Evolutionary conservation across 345 rosid genomes (phyloP).

Genomic region (Eucalyptus tenuipes): DNA sequence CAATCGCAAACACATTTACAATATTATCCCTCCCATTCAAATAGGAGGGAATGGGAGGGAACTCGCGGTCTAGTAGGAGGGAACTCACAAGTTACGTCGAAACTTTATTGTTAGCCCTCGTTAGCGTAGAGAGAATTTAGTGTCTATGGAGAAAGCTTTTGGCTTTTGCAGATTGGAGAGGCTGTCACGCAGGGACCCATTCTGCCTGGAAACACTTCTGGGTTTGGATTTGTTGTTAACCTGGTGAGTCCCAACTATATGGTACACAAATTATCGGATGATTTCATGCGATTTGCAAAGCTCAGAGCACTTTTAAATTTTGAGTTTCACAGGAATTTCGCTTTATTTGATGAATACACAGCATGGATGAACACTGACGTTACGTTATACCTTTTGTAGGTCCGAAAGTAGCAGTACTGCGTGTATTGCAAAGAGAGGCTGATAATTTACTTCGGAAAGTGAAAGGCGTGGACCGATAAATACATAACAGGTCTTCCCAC

Average conservation of each 20-base stretch:
- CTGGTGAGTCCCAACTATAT: background rate
- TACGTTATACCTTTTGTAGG: background rate
- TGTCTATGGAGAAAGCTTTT: background rate
- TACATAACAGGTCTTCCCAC: background rate
- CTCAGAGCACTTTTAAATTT: background rate
- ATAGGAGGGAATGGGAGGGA: rapidly evolving
- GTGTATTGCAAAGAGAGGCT: background rate
- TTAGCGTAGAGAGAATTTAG: background rate
- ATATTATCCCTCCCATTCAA: too few relatives aligned
- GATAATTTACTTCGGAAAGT: background rate
- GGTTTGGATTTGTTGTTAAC: background rate
- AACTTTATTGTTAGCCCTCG: background rate
- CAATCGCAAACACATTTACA: too few relatives aligned
- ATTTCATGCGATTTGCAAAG: background rate
- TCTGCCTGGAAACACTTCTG: background rate
- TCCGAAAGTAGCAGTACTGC: background rate
- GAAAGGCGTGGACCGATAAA: background rate
- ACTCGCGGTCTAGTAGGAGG: rapidly evolving
- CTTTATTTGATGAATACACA: background rate
- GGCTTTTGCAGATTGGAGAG: background rate
- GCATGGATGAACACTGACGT: background rate
- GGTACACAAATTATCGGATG: background rate
- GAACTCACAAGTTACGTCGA: background rate
- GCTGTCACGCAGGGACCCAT: background rate
- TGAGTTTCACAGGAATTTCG: background rate